Evolutionary conservation across 2,329 filamentous ascomycete genomes (phyloP), one percentile per base, ranked within the genome.

Genomic region (Aureobasidium leucospermi): DNA sequence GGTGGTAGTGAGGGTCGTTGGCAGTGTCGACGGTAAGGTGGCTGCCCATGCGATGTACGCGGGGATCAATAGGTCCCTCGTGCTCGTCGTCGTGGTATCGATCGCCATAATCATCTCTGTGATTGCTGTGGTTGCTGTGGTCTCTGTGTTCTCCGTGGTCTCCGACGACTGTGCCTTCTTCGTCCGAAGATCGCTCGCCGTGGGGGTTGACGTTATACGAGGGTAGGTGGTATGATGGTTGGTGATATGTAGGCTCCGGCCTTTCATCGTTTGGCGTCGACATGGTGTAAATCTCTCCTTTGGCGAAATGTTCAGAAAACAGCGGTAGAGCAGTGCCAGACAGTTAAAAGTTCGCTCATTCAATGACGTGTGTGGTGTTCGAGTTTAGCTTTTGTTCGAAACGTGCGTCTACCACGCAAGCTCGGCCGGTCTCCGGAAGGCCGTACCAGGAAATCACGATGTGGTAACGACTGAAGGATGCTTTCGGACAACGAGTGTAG

Each of bases 21-120:
- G 73, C 75, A 4, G 78, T 79, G 16, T 79, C 72, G 23, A 81
- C 75, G 8, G 75, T 77, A 42, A 83, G 70, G 61, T 78, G 76
- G 45, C 75, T 78, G 16, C 52, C 63, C 63, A 56, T 67, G 63
- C 16, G 63, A 62, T 38, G 51, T 19, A 39, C 32, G 1, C 47
- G 42, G 43, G 58, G 59, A 3, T 61, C 32, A 11, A 45, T 5
- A 6, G 53, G 60, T 23, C 32, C 42, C 3, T 58, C 38, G 15
- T 45, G 36, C 8, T 57, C 56, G 10, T 58, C 53, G 15, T 53
- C 31, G 47, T 55, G 41, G 11, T 51, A 34, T 4, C 23, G 48
- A 10, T 41, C 23, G 39, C 48, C 38, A n/a, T 28, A 13, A 19
- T 15, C 52, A 23, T 59, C 43, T 43, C 55, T 48, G 16, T 49